Percentiles rank a stretch among this genome's conserved stretches.
Evolutionary conservation across 208 protist species (phyloP).

Genomic region (Porcisia hertigi): DNA sequence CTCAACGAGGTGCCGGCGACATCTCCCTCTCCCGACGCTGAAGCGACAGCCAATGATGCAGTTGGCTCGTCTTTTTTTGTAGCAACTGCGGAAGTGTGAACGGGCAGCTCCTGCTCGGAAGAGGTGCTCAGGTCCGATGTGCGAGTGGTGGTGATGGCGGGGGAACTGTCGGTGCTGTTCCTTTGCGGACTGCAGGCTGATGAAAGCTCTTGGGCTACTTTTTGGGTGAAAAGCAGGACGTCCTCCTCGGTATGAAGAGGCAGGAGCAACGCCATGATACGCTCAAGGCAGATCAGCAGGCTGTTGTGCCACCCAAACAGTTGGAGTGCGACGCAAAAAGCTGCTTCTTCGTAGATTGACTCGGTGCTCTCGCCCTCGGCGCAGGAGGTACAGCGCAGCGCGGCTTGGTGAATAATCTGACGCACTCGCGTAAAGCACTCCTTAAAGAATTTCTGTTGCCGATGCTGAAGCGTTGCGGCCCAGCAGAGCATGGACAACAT

Average conservation of each 20-base stretch:
- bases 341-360: conserved; percentile 17
- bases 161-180: conserved; percentile 17
- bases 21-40: not conserved
- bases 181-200: conserved; percentile 7
- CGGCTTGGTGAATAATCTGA: conserved; percentile 6
- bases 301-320: conserved; percentile 29
- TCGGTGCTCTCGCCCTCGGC: not conserved
- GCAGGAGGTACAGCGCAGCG: conserved; percentile 19
- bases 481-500: conserved; percentile 31
- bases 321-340: conserved; percentile 26
- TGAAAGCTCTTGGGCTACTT: conserved; percentile 17
- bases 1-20: not conserved
- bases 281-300: conserved; percentile 15
- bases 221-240: conserved; percentile 12
- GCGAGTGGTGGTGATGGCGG: conserved; percentile 23
- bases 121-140: conserved; percentile 20
- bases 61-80: not conserved
- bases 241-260: conserved; percentile 5
- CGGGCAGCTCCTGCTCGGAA: conserved; percentile 14
- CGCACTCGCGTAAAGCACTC: conserved; percentile 18
- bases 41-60: not conserved
- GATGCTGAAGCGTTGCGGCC: conserved; percentile 14
- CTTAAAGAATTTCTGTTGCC: conserved; percentile 19
- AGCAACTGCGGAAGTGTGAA: not conserved
- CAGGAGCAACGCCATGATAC: not conserved